Percentiles rank a stretch among this genome's conserved stretches.
Evolutionary conservation across 1,284 basidiomycete species (phyloP).

Genomic region (Heliocybe sulcata): DNA sequence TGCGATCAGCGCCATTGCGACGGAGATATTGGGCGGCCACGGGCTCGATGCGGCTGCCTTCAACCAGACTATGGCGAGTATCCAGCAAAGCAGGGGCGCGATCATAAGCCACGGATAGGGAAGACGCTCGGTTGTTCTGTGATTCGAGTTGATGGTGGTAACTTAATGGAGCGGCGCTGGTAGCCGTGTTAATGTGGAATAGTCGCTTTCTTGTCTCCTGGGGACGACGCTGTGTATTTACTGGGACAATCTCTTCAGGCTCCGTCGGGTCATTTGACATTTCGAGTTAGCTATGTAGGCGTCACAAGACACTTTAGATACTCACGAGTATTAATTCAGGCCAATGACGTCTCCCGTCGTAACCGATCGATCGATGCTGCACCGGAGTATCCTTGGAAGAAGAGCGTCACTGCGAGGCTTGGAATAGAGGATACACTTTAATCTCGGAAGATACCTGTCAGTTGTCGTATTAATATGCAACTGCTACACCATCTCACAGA

Average conservation of each 20-base stretch:
- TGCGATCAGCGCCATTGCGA: slow-evolving; percentile 20
- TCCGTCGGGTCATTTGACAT: no score
- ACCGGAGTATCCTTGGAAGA: no score
- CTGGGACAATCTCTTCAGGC: not conserved
- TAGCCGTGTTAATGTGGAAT: not conserved
- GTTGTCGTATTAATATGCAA: no score
- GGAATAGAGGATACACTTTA: no score
- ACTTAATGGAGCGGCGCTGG: not conserved
- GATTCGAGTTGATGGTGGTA: not conserved
- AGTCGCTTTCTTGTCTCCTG: not conserved
- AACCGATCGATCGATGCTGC: not conserved
- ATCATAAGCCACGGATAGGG: not conserved
- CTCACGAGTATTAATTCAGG: not conserved
- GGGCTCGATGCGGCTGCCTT: slow-evolving; percentile 31
- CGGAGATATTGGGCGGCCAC: slow-evolving; percentile 23
- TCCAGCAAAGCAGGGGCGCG: slow-evolving; percentile 17
- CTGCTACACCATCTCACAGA: no score
- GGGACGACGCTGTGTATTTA: not conserved
- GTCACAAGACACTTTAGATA: not conserved
- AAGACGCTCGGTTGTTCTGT: not conserved
- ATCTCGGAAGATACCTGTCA: no score
- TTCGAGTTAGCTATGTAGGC: no score
- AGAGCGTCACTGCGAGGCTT: no score
- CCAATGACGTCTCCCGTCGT: not conserved
- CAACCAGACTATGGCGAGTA: slow-evolving; percentile 27